Conservation (phyloP, 2,329 filamentous ascomycete genomes). For the Ilyonectria destructans region DNA sequence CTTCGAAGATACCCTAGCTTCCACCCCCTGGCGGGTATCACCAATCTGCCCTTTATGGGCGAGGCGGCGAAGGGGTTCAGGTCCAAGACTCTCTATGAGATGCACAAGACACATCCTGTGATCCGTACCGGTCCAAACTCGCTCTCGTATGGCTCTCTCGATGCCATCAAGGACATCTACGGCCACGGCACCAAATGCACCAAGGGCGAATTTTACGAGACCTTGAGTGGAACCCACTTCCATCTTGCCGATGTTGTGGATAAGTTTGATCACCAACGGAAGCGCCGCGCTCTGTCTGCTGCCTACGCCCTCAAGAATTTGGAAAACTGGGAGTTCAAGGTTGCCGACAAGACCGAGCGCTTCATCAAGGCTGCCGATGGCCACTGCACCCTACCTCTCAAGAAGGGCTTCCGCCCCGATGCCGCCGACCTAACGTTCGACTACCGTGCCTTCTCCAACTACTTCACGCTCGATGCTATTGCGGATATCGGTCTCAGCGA, state of each 20-base stretch:
- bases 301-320: slow-evolving; percentile 70
- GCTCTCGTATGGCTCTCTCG: slow-evolving; percentile 44
- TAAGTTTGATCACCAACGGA: slow-evolving; percentile 66
- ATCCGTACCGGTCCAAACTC: slow-evolving; percentile 50
- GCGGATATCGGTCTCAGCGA: slow-evolving; percentile 70
- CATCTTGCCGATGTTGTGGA: slow-evolving; percentile 69
- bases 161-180: slow-evolving; percentile 56
- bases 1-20: slow-evolving; percentile 44
- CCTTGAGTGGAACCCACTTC: slow-evolving; percentile 64
- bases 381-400: slow-evolving; percentile 57
- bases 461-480: slow-evolving; percentile 72
- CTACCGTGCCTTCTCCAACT: slow-evolving; percentile 67
- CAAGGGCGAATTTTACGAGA: slow-evolving; percentile 65
- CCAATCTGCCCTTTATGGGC: slow-evolving; percentile 41
- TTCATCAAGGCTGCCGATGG: slow-evolving; percentile 62
- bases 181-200: slow-evolving; percentile 65
- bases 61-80: slow-evolving; percentile 55
- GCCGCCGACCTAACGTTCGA: slow-evolving; percentile 64
- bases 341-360: slow-evolving; percentile 65
- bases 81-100: slow-evolving; percentile 62
- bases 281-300: slow-evolving; percentile 65
- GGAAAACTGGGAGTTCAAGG: slow-evolving; percentile 70
- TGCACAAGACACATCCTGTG: slow-evolving; percentile 61
- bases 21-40: slow-evolving; percentile 43
- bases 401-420: slow-evolving; percentile 47